Evolutionary conservation across 805 yeast genomes (phyloP), one percentile per base, ranked within the genome.

Genomic region (Spathaspora boniae): DNA sequence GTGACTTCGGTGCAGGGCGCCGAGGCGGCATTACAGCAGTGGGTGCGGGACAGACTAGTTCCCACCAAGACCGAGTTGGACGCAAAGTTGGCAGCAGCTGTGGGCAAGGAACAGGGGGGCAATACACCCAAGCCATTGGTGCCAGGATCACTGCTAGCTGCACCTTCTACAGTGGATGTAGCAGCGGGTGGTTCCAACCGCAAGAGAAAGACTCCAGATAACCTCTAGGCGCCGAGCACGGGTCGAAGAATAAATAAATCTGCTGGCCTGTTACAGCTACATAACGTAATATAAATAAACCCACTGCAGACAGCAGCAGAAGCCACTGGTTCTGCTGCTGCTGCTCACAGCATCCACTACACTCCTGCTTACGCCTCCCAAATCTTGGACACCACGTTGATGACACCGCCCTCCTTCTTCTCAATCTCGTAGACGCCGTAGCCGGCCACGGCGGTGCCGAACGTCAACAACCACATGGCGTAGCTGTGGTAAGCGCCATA

Each of bases 351-450:
- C n/a, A n/a, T n/a, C n/a, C n/a, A n/a, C 29, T 14, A 9, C 9
- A 18, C 7, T 28, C 22, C 11, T 11, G 21, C 27, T 47, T 47
- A 63, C 17, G 70, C 70, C 42, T 55, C 60, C 62, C 64, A 66
- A 33, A 64, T 33, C 44, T 56, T 60, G 45, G 60, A 43, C 29
- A 76, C 41, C 21, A 79, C 48, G 37, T 75, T 77, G 23, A 74
- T 59, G 29, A 85, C 44, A 29, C 94, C 94, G 40, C 79, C 80
- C 48, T 74, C 79, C 43, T 70, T 72, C 34, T 78, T 72, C 60
- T 84, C 93, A 39, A 84, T 64, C 41, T 72, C 66, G 57, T 82
- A 85, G 29, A 83, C 55, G 38, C 95, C 95, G 56, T 81, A 85
- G 16, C 78, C 74, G 12, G 81, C 77, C 26, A 82, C 60, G 17